phyloP scores from a whole-genome alignment of 306 rosid genomes.

The Glycine latifolia region DNA sequence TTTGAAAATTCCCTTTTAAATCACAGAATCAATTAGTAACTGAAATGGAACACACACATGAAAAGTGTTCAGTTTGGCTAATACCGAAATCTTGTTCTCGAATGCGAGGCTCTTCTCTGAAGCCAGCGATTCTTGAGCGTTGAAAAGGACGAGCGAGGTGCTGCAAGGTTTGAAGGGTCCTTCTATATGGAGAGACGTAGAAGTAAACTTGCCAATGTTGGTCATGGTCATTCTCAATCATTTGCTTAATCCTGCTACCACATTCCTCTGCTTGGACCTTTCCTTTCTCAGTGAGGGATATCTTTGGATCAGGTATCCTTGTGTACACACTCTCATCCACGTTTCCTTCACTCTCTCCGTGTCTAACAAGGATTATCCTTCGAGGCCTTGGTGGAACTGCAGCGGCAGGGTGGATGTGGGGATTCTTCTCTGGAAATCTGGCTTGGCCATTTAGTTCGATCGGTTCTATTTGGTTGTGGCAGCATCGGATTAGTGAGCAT shows the following conservation, averaged over 20 bases:
- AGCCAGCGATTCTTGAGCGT: constrained; percentile 73
- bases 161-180: constrained; percentile 68
- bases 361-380: constrained; percentile 86
- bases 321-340: constrained; percentile 77
- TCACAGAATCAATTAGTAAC: background rate
- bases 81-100: constrained; percentile 91
- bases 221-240: constrained; percentile 60
- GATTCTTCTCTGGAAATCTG: constrained; percentile 57
- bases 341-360: constrained; percentile 88
- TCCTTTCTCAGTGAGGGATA: constrained; percentile 68
- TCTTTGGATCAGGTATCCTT: constrained; percentile 76
- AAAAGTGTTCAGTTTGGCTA: background rate
- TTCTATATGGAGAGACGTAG: constrained; percentile 83
- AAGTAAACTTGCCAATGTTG: constrained; percentile 74
- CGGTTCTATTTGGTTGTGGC: constrained; percentile 39
- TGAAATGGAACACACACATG: background rate
- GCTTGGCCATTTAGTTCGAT: constrained; percentile 26
- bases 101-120: constrained; percentile 89
- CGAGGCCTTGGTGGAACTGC: constrained; percentile 76
- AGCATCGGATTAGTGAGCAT: constrained; percentile 28
- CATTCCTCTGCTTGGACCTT: constrained; percentile 66
- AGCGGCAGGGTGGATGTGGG: background rate
- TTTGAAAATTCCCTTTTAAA: constrained; percentile 82
- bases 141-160: constrained; percentile 70
- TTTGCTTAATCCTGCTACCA: constrained; percentile 57